phyloP scores from a whole-genome alignment of 306 rosid species.

The Sesbania bispinosa region DNA sequence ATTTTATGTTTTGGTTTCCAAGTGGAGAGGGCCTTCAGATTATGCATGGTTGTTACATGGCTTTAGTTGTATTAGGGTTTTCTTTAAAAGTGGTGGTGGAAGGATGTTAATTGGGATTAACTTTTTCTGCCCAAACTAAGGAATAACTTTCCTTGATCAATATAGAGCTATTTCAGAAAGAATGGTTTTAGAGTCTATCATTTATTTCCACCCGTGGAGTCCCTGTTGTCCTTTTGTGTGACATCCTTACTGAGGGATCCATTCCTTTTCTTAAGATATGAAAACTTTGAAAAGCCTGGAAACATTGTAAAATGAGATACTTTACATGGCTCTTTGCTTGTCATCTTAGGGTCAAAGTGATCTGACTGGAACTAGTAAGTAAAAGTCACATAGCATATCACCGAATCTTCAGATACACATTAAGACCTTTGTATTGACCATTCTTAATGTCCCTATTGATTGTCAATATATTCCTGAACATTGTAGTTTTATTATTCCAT shows the following conservation, averaged over 20 bases:
- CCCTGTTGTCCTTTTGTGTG: not conserved
- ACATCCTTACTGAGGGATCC: not conserved
- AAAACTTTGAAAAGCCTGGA: not conserved
- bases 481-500: not conserved
- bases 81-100: conserved; percentile 15
- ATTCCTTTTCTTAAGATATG: conserved; percentile 1
- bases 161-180: not conserved
- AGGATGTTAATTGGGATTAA: not conserved
- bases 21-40: conserved; percentile 9
- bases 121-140: not conserved
- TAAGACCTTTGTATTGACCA: not conserved
- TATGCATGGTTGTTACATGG: not conserved
- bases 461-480: not conserved
- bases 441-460: not conserved
- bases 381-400: not conserved
- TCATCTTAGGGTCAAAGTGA: not conserved
- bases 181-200: conserved; percentile 7
- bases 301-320: conserved; percentile 8
- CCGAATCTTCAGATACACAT: not conserved
- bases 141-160: conserved; percentile 16
- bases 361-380: not conserved
- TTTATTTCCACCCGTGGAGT: not conserved
- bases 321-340: not conserved
- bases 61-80: conserved; percentile 16
- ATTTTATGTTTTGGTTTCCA: conserved; percentile 22